Evolutionary conservation across 2,329 filamentous ascomycete genomes (phyloP).

Genomic region (Metarhizium anisopliae): DNA sequence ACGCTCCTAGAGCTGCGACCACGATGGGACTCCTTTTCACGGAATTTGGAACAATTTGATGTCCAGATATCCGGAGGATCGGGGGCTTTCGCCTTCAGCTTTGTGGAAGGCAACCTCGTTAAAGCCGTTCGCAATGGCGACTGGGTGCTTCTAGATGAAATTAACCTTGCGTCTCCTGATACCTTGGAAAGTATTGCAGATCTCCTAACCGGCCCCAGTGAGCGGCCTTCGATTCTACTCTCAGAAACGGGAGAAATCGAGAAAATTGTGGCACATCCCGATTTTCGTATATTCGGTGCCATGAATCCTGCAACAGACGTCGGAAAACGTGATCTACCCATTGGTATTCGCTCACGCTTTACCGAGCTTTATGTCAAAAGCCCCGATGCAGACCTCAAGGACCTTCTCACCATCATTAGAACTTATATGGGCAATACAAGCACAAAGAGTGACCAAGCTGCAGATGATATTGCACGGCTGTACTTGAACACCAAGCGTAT

Average conservation of each 20-base stretch:
- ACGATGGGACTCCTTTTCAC: slow-evolving; percentile 74
- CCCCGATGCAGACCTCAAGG: slow-evolving; percentile 78
- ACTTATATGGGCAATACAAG: slow-evolving; percentile 71
- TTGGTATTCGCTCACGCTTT: slow-evolving; percentile 82
- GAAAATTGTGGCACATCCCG: slow-evolving; percentile 76
- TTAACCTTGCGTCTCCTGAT: slow-evolving; percentile 91
- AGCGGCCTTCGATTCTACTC: slow-evolving; percentile 72
- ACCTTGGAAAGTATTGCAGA: slow-evolving; percentile 91
- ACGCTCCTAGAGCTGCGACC: slow-evolving; percentile 47
- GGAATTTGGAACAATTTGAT: slow-evolving; percentile 69
- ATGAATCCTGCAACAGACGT: slow-evolving; percentile 99
- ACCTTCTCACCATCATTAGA: slow-evolving; percentile 79
- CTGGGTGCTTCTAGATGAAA: slow-evolving; percentile 95
- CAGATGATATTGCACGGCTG: slow-evolving; percentile 72
- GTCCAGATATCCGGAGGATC: slow-evolving; percentile 65
- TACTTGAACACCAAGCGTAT: slow-evolving; percentile 83
- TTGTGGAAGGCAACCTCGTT: slow-evolving; percentile 91
- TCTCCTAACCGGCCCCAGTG: slow-evolving; percentile 65
- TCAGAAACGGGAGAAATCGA: slow-evolving; percentile 93
- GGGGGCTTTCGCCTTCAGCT: slow-evolving; percentile 82
- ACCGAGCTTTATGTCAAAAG: slow-evolving; percentile 93
- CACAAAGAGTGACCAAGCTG: slow-evolving; percentile 62
- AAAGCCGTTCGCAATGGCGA: slow-evolving; percentile 94
- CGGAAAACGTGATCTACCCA: slow-evolving; percentile 87
- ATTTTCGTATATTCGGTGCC: slow-evolving; percentile 93